phyloP scores from a whole-genome alignment of 108 stramenopile species.

The Phaeodactylum tricornutum region DNA sequence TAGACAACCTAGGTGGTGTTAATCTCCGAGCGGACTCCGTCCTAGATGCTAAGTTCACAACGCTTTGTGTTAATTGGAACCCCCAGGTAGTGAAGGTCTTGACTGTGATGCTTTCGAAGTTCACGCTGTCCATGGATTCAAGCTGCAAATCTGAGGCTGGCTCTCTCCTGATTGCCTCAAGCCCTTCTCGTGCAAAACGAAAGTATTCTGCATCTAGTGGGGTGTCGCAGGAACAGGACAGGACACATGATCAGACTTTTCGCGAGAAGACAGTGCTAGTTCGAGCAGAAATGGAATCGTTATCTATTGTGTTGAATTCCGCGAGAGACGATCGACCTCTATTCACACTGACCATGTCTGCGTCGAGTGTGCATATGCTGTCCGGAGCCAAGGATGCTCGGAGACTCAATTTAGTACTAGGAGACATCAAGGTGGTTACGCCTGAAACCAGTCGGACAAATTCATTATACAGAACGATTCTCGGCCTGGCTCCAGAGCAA shows the following conservation, averaged over 20 bases:
- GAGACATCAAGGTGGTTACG: conserved; percentile 47
- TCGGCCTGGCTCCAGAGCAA: conserved; percentile 58
- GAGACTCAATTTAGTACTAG: conserved; percentile 35
- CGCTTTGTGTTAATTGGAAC: conserved; percentile 77
- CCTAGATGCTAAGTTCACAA: conserved; percentile 63
- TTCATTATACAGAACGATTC: conserved; percentile 42
- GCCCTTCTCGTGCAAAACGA: not conserved
- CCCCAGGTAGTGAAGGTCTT: conserved; percentile 43
- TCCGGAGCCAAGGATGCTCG: conserved; percentile 12
- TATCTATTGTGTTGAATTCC: conserved; percentile 63
- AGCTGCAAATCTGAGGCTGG: not conserved
- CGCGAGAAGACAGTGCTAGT: conserved; percentile 21
- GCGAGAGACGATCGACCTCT: conserved; percentile 71
- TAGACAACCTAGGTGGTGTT: conserved; percentile 3
- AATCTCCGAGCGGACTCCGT: not conserved
- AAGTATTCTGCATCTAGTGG: not conserved
- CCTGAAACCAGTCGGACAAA: conserved; percentile 28
- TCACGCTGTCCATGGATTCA: conserved; percentile 22
- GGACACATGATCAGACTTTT: not conserved
- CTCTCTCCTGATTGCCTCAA: not conserved
- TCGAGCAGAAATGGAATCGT: conserved; percentile 54
- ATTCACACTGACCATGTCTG: conserved; percentile 55
- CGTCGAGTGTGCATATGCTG: conserved; percentile 29
- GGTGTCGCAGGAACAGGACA: not conserved
- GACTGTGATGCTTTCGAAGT: conserved; percentile 19